Evolutionary conservation across 331 rosid genomes (phyloP), one percentile per base, ranked within the genome.

Genomic region (Saraca asoca): DNA sequence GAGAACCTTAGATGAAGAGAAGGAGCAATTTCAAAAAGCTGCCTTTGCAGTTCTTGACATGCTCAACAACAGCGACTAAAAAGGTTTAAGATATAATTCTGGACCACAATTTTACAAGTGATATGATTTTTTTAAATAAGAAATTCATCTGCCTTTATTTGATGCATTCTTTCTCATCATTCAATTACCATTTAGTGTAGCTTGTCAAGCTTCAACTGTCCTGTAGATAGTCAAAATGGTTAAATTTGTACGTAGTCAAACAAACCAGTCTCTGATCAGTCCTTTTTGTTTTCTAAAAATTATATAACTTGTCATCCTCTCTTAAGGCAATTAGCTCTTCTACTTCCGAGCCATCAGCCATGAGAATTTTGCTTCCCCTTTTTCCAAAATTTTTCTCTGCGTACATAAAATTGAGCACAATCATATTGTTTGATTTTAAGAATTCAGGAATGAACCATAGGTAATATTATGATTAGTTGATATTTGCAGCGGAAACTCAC

Each of bases 381-480:
- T 80, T 81, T 14, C 86, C 88, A 24, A 90, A 79, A 68, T 78
- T 90, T 68, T 68, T 84, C 90, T 85, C 95, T 93, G 91, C 83
- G 51, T 51, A 46, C 60, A 67, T 68, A 72, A 64, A 77, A 20
- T 66, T 75, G 24, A 72, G 37, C 44, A 63, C 9, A 29, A 7
- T 16, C 58, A n/a, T 24, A 69, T 51, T 31, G 66, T 61, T 66
- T n/a, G 39, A 60, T 58, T 33, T 61, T 43, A 56, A 12, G 51
- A 68, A 18, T 49, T 17, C 15, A 63, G 12, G 46, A 63, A 42
- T 59, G 29, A 45, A 41, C 51, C 64, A 29, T 33, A 64, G 45
- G 0, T 19, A 14, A 34, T 35, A 34, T 57, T 7, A 8, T 49
- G 49, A 37, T 54, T 12, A 38, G 12, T 52, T 18, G 41, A 37